phyloP scores from a whole-genome alignment of 2,329 filamentous ascomycete species.

The Claviceps maximensis region DNA sequence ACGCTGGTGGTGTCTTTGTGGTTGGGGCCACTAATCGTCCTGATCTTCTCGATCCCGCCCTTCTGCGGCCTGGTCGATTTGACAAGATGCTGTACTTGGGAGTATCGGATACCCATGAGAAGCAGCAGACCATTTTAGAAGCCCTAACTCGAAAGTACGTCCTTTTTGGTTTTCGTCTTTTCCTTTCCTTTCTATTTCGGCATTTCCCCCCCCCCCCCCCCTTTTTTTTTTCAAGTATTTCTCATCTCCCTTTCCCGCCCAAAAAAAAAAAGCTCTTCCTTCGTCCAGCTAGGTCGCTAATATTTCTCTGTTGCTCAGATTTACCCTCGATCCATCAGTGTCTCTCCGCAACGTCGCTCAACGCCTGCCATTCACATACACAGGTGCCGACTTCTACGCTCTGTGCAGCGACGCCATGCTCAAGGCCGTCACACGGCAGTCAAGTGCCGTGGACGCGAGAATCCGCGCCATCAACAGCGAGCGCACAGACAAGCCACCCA shows the following conservation, averaged over 20 bases:
- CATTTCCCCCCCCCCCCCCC: not conserved
- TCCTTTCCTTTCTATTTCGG: not conserved
- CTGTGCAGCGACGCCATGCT: slow-evolving; percentile 98
- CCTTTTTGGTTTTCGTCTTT: not conserved
- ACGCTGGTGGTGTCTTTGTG: slow-evolving; percentile 81
- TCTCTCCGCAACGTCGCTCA: slow-evolving; percentile 64
- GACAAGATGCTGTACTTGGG: slow-evolving; percentile 98
- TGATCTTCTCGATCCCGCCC: slow-evolving; percentile 79
- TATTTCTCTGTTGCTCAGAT: slow-evolving; percentile 35
- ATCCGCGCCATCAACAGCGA: slow-evolving; percentile 54
- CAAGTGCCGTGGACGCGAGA: slow-evolving; percentile 69
- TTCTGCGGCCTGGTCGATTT: slow-evolving; percentile 81
- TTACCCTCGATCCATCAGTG: slow-evolving; percentile 67
- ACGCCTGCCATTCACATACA: slow-evolving; percentile 85
- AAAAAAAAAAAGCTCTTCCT: not conserved
- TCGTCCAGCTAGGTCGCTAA: not conserved
- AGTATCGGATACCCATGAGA: slow-evolving; percentile 91
- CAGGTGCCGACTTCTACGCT: slow-evolving; percentile 92
- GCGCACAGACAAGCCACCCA: slow-evolving; percentile 25
- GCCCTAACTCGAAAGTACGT: slow-evolving; percentile 85
- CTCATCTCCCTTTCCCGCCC: not conserved
- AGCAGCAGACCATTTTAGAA: slow-evolving; percentile 88
- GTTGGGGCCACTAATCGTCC: slow-evolving; percentile 94
- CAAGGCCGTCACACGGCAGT: slow-evolving; percentile 89
- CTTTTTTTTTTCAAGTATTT: too few relatives aligned